These are phyloP conservation scores for Tieghemostelium lacteum DNA, from an alignment of 78 protist species.

Conservation along the genomic window DNA sequence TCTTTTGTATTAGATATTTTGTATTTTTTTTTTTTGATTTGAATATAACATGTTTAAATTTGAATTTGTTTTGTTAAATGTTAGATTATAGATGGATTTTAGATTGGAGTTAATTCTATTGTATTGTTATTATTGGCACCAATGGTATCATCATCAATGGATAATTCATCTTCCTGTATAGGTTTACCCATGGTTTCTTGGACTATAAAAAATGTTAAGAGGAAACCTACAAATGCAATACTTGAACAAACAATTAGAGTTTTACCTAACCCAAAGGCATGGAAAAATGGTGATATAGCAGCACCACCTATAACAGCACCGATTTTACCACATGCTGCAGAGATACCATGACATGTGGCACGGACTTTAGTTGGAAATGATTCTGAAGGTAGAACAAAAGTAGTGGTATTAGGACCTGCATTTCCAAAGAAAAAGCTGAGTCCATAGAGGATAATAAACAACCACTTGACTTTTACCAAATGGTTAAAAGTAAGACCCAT, in stretches of 20 bases:
- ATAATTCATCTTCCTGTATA: slow-evolving; percentile 5
- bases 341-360: slow-evolving; percentile 86
- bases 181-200: slow-evolving; percentile 64
- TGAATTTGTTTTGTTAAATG: too few relatives aligned
- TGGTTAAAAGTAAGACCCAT: slow-evolving; percentile 49
- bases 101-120: too few relatives aligned
- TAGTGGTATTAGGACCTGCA: slow-evolving; percentile 94
- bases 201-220: slow-evolving; percentile 44
- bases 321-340: slow-evolving; percentile 92
- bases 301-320: slow-evolving; percentile 92
- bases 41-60: too few relatives aligned
- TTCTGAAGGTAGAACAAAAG: slow-evolving; percentile 90
- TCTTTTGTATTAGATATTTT: too few relatives aligned
- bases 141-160: too few relatives aligned
- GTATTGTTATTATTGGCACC: too few relatives aligned
- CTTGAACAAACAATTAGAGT: slow-evolving; percentile 75
- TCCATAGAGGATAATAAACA: slow-evolving; percentile 86
- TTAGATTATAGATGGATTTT: too few relatives aligned
- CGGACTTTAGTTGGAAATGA: slow-evolving; percentile 86
- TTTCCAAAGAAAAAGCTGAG: slow-evolving; percentile 91
- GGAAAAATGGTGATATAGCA: slow-evolving; percentile 56
- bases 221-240: slow-evolving; percentile 68
- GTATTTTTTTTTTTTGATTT: too few relatives aligned
- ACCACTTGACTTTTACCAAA: slow-evolving; percentile 14
- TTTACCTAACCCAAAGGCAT: slow-evolving; percentile 48